These are phyloP conservation scores for Phialophora macrospora DNA, from an alignment of 2,329 filamentous ascomycete genomes.

Conservation along the genomic window DNA sequence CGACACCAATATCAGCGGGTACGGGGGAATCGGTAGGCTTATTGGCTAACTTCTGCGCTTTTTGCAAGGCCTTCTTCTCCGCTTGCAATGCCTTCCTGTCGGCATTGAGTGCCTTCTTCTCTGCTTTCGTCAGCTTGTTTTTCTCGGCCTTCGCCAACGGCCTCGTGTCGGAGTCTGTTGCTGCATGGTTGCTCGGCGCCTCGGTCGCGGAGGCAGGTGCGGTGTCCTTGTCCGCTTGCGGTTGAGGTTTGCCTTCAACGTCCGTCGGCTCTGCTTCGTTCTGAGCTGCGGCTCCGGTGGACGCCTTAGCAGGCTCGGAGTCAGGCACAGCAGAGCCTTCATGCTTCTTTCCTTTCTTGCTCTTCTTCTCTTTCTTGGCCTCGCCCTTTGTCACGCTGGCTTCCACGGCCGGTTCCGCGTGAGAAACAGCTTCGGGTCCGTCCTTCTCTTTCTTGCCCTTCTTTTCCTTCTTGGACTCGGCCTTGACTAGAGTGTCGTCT, in stretches of 20 bases:
- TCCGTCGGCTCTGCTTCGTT: not conserved
- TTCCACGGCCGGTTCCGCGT: conserved; percentile 9
- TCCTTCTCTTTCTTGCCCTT: conserved; percentile 41
- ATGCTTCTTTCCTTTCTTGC: not conserved
- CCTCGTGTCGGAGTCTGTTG: not conserved
- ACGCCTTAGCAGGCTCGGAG: not conserved
- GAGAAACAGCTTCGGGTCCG: conserved; percentile 36
- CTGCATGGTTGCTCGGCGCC: not conserved
- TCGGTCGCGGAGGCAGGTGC: not conserved
- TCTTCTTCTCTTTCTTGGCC: conserved; percentile 21
- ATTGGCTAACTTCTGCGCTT: conserved; percentile 19
- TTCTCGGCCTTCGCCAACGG: conserved; percentile 14
- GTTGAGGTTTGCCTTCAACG: not conserved
- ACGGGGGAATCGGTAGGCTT: conserved; percentile 4
- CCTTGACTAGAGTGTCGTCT: not conserved
- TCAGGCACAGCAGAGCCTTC: not conserved
- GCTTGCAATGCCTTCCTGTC: conserved; percentile 12
- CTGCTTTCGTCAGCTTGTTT: conserved; percentile 15
- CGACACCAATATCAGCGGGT: not conserved
- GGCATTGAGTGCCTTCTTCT: conserved; percentile 9
- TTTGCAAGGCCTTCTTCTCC: conserved; percentile 14
- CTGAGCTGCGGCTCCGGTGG: not conserved
- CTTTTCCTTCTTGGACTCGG: conserved; percentile 42
- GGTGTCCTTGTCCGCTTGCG: not conserved
- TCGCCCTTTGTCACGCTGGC: not conserved